A percentile compares a stretch with the other conserved stretches of the same genome.
phyloP scores from a whole-genome alignment of 495 filamentous ascomycete genomes.

The Neurospora discreta region DNA sequence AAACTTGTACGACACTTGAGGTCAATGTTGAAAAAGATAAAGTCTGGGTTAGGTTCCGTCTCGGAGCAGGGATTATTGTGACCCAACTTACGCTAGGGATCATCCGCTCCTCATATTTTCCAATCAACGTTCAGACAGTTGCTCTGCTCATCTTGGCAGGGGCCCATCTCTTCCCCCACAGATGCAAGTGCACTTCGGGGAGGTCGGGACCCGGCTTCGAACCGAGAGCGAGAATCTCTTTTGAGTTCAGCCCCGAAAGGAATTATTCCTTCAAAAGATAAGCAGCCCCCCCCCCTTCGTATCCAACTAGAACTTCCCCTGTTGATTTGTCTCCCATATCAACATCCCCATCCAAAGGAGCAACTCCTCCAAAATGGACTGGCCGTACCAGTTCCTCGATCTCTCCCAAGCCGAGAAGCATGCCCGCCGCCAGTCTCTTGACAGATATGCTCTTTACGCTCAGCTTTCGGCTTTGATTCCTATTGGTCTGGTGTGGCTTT shows the following conservation, averaged over 20 bases:
- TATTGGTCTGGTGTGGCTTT: constrained; percentile 32
- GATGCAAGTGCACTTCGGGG: background rate
- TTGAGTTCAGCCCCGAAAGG: too few relatives aligned
- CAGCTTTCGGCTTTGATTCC: constrained; percentile 48
- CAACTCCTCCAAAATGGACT: constrained; percentile 29
- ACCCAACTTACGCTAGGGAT: background rate
- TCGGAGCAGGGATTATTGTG: background rate
- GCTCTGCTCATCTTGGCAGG: background rate
- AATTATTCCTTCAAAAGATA: too few relatives aligned
- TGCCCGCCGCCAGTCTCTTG: constrained; percentile 45
- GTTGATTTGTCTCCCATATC: background rate
- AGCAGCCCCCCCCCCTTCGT: too few relatives aligned
- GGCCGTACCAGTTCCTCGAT: constrained; percentile 52
- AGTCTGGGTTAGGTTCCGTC: background rate
- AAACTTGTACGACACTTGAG: background rate
- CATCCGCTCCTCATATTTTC: background rate
- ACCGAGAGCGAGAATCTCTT: too few relatives aligned
- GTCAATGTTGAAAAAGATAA: background rate
- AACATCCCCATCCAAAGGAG: background rate
- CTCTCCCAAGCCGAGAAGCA: constrained; percentile 42
- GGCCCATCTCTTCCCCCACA: background rate
- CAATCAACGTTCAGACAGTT: background rate
- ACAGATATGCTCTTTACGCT: constrained; percentile 49
- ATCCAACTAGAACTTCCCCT: background rate
- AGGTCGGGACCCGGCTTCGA: too few relatives aligned